Base-by-base conservation (phyloP, 257 asterid genomes). In the Solanum dulcamara region DNA sequence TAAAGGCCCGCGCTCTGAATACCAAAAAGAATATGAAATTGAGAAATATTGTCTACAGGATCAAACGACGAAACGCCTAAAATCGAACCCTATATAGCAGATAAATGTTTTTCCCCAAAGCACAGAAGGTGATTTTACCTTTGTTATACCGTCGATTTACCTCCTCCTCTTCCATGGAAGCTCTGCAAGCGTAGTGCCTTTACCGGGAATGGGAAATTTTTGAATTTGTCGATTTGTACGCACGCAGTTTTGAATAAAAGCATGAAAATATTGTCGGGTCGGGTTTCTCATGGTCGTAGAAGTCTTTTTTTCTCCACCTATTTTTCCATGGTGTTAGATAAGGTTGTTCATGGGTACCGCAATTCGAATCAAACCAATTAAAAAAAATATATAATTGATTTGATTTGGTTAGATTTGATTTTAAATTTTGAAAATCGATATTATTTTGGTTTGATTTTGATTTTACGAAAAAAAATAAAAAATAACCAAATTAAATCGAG, bases 181-280 rank as follows among this genome's bases (percentile, higher is more conserved):
- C 44, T 60, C 87, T 35, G 83, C 44, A 28, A 40, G 71, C n/a
- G 82, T 15, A 46, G 67, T 64, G 84, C 79, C 57, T 85, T 40
- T 77, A 83, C 91, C 95, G 96, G 89, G 93, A 90, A 90, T 88
- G n/a, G 40, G 87, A 87, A 91, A 87, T 62, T 79, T 70, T 92
- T 93, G 83, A 90, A 92, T 88, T 86, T 85, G 13, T 28, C 4
- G 84, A 13, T 37, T 30, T 14, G 37, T 8, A 74, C 12, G 81
- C 53, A n/a, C 81, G 22, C n/a, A 37, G 8, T 42, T 74, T 42
- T 24, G 14, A 42, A 74, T 42, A 40, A 24, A 26, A 75, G 38
- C 4, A 26, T 32, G 60, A 44, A 75, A 44, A 28, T 44, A 32
- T 7, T 26, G 26, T 44, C 40, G 60, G 60, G 82, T 75, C 60